Base-by-base conservation (phyloP, 192 early-diverging fungal genomes). In the Coemansia sp. region DNA sequence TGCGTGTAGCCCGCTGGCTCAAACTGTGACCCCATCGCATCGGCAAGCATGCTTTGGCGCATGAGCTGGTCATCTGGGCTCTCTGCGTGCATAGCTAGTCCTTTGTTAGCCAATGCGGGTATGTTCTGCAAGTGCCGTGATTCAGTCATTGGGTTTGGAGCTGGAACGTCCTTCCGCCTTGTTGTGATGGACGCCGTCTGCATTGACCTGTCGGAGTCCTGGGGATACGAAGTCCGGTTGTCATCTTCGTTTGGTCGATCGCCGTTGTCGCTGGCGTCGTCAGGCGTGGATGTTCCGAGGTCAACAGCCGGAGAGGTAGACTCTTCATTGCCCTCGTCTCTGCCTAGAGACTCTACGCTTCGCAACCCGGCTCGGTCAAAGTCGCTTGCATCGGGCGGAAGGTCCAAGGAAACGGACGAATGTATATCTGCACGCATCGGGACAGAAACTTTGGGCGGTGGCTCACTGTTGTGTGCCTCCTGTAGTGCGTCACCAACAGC, bases 311-410 rank as follows among this genome's bases (percentile, higher is more conserved):
- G 78, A 59, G 78, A 81, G 41, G 34, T 56, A 3, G 63, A 53
- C 10, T 61, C 59, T 25, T 48, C 22, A 11, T 19, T 54, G 0
- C 25, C 25, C 20, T 14, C 19, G 2, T 43, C 49, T 5, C 59
- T 54, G 58, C 72, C 77, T 62, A 81, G 17, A 14, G 78, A 81
- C 64, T 81, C 78, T 0, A 81, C 78, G 57, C 78, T 81, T 0
- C 64, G 62, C 49, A 81, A 9, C 11, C 63, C 77, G 14, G 76
- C 53, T 2, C 62, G 64, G 43, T 62, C 60, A 67, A 73, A 70
- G 46, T 70, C 68, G 2, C 49, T 46, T 4, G 75, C 56, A 55
- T 59, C 36, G 1, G 66, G 66, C 7, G 66, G 49, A 40, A 40
- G 61, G 29, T 75, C 68, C 49, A 75, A 23, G 13, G 59, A 68